These are phyloP conservation scores for Kodamaea derodonti DNA, from an alignment of 1,139 yeast genomes.

Conservation along the genomic window DNA sequence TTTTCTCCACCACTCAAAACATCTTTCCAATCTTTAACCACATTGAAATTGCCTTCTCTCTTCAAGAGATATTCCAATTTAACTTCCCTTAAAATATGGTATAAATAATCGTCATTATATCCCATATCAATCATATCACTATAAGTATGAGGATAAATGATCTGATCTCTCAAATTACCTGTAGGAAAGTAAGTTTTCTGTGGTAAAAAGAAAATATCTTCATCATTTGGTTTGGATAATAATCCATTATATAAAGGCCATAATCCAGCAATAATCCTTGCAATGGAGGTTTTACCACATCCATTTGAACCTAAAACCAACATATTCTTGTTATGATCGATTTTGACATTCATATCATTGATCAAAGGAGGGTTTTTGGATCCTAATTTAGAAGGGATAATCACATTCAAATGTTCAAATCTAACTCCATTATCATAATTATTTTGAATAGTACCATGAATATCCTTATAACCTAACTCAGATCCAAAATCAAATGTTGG, in stretches of 20 bases:
- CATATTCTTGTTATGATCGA: constrained; percentile 66
- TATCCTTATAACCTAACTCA: constrained; percentile 48
- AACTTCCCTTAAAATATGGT: constrained; percentile 68
- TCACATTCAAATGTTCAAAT: constrained; percentile 77
- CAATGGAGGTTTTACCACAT: constrained; percentile 84
- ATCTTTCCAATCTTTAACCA: constrained; percentile 80
- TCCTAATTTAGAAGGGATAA: constrained; percentile 67
- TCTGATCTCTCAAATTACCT: constrained; percentile 83
- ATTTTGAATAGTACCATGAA: constrained; percentile 77
- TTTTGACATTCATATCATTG: constrained; percentile 55
- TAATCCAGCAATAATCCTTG: constrained; percentile 78
- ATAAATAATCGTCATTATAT: constrained; percentile 63
- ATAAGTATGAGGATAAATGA: constrained; percentile 79
- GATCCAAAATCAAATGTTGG: constrained; percentile 61
- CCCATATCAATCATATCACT: constrained; percentile 76
- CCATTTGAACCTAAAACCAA: constrained; percentile 86
- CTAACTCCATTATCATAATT: constrained; percentile 71
- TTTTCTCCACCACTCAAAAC: constrained; percentile 94
- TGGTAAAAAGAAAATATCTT: constrained; percentile 72
- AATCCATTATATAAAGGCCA: constrained; percentile 91
- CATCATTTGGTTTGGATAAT: constrained; percentile 72
- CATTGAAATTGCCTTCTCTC: constrained; percentile 60
- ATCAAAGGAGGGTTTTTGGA: constrained; percentile 54
- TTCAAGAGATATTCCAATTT: constrained; percentile 72
- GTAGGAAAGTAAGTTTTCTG: constrained; percentile 76